Base-by-base conservation (phyloP, 2,329 filamentous ascomycete species). In the Apiospora kogelbergensis region DNA sequence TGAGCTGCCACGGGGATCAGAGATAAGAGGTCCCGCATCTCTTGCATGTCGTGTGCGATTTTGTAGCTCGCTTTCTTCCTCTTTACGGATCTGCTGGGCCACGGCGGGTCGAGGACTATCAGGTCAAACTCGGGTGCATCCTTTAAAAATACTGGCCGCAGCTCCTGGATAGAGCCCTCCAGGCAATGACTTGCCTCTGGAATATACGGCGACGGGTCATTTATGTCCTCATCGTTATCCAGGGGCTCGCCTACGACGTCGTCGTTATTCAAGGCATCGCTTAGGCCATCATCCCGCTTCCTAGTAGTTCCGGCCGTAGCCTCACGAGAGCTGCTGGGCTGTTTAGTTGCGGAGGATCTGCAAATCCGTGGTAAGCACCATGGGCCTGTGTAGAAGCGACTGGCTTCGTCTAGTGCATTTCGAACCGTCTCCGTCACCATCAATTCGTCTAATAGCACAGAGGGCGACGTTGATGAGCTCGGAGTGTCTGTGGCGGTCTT, bases 11-110 rank as follows among this genome's bases (percentile, higher is more conserved):
- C 72, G n/a, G 89, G 88, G 33, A 91, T 81, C 13, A 80, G 80
- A 3, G 80, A 79, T n/a, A 91, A 81, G 1, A 91, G 81, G 1
- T 74, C 67, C 15, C 80, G 77, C 68, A 89, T 83, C 65, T 87
- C 84, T 15, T 80, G 75, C 53, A 84, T 79, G 69, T 80, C 80
- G 66, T 81, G 75, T 6, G 84, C 83, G 6, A 84, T 87, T 1
- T 74, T 71, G 77, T 89, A 88, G 72, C 84, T 74, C 74, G 81
- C 79, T 65, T 75, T 83, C 74, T 88, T 89, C 46, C 91, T 84
- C 72, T 86, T 86, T 17, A 89, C 93, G 6, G 92, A 95, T 63
- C 90, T 87, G 76, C 94, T 95, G 0, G 93, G 92, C 93, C 93
- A 95, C 1, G 93, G 93, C 3, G 93, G 93, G 76, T 95, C 93